Conservation (phyloP, 2,329 filamentous ascomycete species). For the Bipolaris victoriae region DNA sequence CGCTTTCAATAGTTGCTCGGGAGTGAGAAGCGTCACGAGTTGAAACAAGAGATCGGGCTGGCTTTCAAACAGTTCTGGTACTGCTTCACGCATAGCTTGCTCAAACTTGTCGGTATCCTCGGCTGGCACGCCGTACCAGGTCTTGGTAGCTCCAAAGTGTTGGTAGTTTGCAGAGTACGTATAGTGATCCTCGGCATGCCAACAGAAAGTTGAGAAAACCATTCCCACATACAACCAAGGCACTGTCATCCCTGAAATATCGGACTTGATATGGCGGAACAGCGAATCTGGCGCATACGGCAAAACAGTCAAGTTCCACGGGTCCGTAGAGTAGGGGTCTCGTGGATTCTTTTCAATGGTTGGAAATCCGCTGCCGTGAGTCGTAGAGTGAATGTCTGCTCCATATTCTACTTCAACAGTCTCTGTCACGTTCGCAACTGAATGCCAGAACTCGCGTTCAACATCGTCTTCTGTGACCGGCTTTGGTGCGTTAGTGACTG, state of each 20-base stretch:
- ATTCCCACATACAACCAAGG: slow-evolving; percentile 99
- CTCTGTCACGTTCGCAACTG: slow-evolving; percentile 92
- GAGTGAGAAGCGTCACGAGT: slow-evolving; percentile 92
- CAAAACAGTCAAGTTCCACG: slow-evolving; percentile 94
- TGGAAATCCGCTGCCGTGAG: slow-evolving; percentile 95
- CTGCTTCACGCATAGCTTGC: slow-evolving; percentile 89
- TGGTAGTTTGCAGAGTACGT: slow-evolving; percentile 98
- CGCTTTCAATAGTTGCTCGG: slow-evolving; percentile 89
- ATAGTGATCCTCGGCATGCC: slow-evolving; percentile 99
- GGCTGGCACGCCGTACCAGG: slow-evolving; percentile 97
- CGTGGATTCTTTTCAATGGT: slow-evolving; percentile 89
- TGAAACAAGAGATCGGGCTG: slow-evolving; percentile 97
- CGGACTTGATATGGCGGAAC: slow-evolving; percentile 96
- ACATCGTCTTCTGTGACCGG: slow-evolving; percentile 94
- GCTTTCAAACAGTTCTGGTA: slow-evolving; percentile 95
- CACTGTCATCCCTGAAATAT: slow-evolving; percentile 98
- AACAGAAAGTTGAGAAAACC: slow-evolving; percentile 99
- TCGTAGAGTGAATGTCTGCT: slow-evolving; percentile 97
- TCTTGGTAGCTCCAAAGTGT: slow-evolving; percentile 97
- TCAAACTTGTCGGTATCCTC: slow-evolving; percentile 95
- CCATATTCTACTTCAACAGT: slow-evolving; percentile 98
- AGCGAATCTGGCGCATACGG: slow-evolving; percentile 90
- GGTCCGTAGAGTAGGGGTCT: slow-evolving; percentile 84
- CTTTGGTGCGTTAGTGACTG: slow-evolving; percentile 77
- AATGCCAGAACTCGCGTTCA: slow-evolving; percentile 93